These are phyloP conservation scores for Rhynchosporium secalis DNA, from an alignment of 2,329 filamentous ascomycete genomes.

Conservation along the genomic window DNA sequence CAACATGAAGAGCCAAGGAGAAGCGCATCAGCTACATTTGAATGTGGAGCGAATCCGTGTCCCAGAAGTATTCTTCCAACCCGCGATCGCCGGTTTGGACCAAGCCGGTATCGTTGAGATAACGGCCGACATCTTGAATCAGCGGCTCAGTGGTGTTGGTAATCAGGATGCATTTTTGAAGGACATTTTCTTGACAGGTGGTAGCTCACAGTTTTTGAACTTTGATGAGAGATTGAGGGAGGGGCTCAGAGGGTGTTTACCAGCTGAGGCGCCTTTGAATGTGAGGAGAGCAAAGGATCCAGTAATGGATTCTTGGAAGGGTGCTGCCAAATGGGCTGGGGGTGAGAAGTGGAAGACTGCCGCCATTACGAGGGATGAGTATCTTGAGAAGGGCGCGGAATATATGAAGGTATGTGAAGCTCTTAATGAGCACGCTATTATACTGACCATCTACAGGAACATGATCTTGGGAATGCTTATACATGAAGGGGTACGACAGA, in stretches of 20 bases:
- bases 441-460: constrained; percentile 50
- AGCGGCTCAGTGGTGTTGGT: constrained; percentile 64
- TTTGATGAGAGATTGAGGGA: constrained; percentile 80
- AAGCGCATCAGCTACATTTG: constrained; percentile 87
- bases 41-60: constrained; percentile 96
- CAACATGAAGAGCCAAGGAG: constrained; percentile 73
- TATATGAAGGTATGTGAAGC: constrained; percentile 72
- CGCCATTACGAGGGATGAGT: constrained; percentile 78
- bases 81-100: constrained; percentile 86
- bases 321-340: constrained; percentile 81
- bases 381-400: constrained; percentile 85
- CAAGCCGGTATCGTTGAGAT: constrained; percentile 94
- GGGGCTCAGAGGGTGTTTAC: constrained; percentile 72
- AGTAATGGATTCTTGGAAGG: constrained; percentile 87
- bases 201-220: constrained; percentile 80
- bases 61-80: constrained; percentile 90
- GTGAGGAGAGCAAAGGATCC: constrained; percentile 76
- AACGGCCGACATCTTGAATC: constrained; percentile 81
- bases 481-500: constrained; percentile 16
- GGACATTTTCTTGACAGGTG: constrained; percentile 94
- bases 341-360: constrained; percentile 59
- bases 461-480: constrained; percentile 65
- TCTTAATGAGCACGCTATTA: neutral
- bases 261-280: constrained; percentile 64
- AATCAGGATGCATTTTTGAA: constrained; percentile 70